Evolutionary conservation across 108 stramenopile genomes (phyloP), one percentile per base, ranked within the genome.

Genomic region (Pseudonitzschia multiseries): DNA sequence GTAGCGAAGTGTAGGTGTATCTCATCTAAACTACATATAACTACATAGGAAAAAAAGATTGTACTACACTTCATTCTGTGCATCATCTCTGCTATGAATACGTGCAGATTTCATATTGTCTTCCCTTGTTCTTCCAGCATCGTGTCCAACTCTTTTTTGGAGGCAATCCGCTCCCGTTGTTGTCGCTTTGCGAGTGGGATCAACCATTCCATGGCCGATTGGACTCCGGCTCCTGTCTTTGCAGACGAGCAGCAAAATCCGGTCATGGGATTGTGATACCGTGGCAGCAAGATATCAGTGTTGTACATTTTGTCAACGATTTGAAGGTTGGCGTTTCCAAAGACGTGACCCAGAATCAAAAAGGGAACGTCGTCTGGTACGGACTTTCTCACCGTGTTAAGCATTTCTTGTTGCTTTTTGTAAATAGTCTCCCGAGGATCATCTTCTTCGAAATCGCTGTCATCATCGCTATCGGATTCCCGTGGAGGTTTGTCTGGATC

Each of bases 171-270:
- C 68, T 81, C 74, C 57, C 73, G 72, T 60, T 73, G 68, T 60
- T 85, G 84, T 70, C 74, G 81, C 54, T 82, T 82, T 32, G 85
- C 78, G 60, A 82, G 29, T 8, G 81, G 81, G 24, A 88, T 79
- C 22, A 88, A 60, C 87, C 87, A 90, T 73, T 90, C 89, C 78
- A 93, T 84, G n/a, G 92, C 87, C 29, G 84, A 68, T 17, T 75
- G 76, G 2, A 93, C 86, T 21, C 92, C 92, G 36, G 84, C 87
- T 15, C 92, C 92, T 24, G 87, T 83, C 69, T 80, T 86, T 50
- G 92, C 92, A 14, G 89, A 91, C 24, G 81, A 86, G 81, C 84
- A 88, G 66, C 84, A 87, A 52, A 89, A 66, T 28, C 77, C 75
- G 46, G 79, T 80, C 57, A 74, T 50, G 5, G 77, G 77, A 32